Evolutionary conservation across 768 basidiomycete species (phyloP).

Genomic region (Suillus weaverae): DNA sequence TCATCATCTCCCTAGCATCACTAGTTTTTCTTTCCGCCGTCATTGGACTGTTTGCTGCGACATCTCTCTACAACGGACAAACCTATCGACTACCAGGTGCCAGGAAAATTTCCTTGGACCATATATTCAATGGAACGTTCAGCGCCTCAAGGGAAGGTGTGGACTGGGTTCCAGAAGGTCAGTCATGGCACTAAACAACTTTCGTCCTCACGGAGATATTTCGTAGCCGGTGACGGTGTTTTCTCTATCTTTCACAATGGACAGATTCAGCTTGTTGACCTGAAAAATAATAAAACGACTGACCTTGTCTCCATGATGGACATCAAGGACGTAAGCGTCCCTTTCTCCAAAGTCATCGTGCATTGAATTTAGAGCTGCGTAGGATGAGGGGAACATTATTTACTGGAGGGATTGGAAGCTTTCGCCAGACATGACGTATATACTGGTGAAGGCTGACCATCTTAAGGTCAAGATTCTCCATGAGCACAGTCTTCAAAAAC

Average conservation of each 20-base stretch:
- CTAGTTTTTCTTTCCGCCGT: constrained; percentile 62
- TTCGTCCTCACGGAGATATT: constrained; percentile 10
- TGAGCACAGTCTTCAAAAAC: constrained; percentile 7
- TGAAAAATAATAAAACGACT: constrained; percentile 70
- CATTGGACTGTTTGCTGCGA: constrained; percentile 79
- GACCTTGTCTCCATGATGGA: constrained; percentile 58
- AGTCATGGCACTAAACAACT: constrained; percentile 16
- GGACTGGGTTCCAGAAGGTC: constrained; percentile 93
- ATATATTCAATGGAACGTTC: constrained; percentile 93
- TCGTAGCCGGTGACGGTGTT: constrained; percentile 89
- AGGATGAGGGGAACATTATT: constrained; percentile 59
- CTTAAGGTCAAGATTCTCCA: constrained; percentile 53
- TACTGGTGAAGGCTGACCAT: constrained; percentile 77
- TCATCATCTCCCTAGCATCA: constrained; percentile 59
- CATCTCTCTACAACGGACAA: constrained; percentile 59
- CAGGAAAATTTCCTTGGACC: constrained; percentile 79
- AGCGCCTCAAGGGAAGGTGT: constrained; percentile 43
- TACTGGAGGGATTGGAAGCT: constrained; percentile 69
- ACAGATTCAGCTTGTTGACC: constrained; percentile 76
- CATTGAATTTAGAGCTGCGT: constrained; percentile 9
- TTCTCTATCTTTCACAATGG: constrained; percentile 66
- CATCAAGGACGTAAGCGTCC: constrained; percentile 58
- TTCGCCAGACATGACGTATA: constrained; percentile 88
- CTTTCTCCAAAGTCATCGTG: neutral
- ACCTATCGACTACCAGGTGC: constrained; percentile 52